A percentile compares a stretch with the other conserved stretches of the same genome.
phyloP scores from a whole-genome alignment of 163 green algal genomes.

The Scenedesmus sp. region DNA sequence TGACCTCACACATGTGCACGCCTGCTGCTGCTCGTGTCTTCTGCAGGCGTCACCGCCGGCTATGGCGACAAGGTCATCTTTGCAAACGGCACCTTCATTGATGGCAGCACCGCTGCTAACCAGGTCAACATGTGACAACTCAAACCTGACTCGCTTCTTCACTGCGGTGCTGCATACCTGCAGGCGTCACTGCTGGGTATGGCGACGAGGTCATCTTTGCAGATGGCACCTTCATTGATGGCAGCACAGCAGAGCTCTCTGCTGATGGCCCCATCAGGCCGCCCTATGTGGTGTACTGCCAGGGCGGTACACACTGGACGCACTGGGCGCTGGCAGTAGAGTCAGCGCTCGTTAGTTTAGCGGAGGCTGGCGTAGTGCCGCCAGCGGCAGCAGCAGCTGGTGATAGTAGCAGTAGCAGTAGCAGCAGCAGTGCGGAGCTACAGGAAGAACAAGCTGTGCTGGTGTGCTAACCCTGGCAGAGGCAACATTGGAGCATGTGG shows the following conservation, averaged over 20 bases:
- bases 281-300: conserved; percentile 94
- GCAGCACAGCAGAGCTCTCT: conserved; percentile 91
- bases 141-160: not conserved
- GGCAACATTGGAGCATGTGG: no score
- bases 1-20: not conserved
- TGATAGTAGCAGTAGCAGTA: not conserved
- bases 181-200: conserved; percentile 75
- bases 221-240: conserved; percentile 97
- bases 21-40: not conserved
- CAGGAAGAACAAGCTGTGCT: not conserved
- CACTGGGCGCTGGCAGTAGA: conserved; percentile 89
- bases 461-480: not conserved
- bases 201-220: conserved; percentile 95
- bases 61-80: conserved; percentile 96
- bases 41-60: conserved; percentile 56
- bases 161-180: not conserved
- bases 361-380: not conserved
- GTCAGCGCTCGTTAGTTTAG: conserved; percentile 67
- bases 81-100: conserved; percentile 96
- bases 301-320: conserved; percentile 92
- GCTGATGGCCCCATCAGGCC: conserved; percentile 91
- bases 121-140: not conserved
- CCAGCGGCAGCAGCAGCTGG: conserved; percentile 5
- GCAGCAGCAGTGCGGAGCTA: not conserved
- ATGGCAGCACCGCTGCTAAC: conserved; percentile 53